Conservation (phyloP, 495 filamentous ascomycete species). For the Aspergillus ellipticus region DNA sequence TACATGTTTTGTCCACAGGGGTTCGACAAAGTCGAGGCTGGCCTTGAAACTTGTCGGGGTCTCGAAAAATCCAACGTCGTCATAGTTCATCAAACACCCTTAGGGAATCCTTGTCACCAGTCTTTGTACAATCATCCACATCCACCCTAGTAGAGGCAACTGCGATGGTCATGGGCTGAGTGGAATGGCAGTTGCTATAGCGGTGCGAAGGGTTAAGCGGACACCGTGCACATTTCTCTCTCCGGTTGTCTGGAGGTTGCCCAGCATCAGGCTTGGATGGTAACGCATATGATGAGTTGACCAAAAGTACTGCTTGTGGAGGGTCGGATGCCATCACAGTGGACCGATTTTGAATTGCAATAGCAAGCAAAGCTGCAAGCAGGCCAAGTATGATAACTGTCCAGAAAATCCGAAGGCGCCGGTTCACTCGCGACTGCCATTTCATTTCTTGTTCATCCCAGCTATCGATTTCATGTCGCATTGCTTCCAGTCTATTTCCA, state of each 20-base stretch:
- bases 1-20: constrained; percentile 2
- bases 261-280: background rate
- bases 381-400: constrained; percentile 37
- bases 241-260: background rate
- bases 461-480: constrained; percentile 59
- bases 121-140: background rate
- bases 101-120: constrained; percentile 26
- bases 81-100: constrained; percentile 36
- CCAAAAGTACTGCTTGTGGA: background rate
- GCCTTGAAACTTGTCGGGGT: background rate
- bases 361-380: constrained; percentile 39
- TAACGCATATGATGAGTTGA: background rate
- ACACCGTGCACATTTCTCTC: background rate
- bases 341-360: constrained; percentile 37
- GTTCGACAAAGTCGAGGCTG: background rate
- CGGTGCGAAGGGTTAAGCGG: background rate
- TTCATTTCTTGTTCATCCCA: constrained; percentile 70
- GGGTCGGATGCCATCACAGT: constrained; percentile 1
- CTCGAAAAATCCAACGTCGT: background rate
- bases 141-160: constrained; percentile 4
- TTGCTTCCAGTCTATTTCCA: constrained; percentile 60
- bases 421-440: constrained; percentile 66
- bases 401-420: constrained; percentile 61
- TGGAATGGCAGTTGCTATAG: background rate
- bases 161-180: background rate